Evolutionary conservation across 768 basidiomycete genomes (phyloP).

Genomic region (Auricularia cornea): DNA sequence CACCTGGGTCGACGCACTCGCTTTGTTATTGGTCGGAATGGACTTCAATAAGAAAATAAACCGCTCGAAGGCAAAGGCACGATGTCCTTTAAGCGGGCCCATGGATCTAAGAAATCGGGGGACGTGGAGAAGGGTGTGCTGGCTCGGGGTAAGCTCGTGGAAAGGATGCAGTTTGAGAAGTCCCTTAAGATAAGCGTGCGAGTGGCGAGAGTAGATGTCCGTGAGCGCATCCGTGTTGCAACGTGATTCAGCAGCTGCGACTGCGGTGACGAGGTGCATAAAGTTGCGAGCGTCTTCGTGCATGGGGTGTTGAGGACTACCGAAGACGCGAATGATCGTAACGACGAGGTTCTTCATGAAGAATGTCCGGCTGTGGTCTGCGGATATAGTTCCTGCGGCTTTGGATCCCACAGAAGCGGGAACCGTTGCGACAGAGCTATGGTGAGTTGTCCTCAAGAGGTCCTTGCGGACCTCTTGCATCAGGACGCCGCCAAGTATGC

Average conservation of each 20-base stretch:
- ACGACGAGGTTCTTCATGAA: background rate
- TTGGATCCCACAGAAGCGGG: background rate
- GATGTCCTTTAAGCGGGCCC: background rate
- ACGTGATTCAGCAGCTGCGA: background rate
- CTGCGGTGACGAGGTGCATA: background rate
- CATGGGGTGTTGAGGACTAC: background rate
- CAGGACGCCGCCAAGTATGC: background rate
- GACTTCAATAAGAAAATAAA: background rate
- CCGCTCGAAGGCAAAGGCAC: background rate
- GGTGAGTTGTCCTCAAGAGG: background rate
- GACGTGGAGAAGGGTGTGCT: background rate
- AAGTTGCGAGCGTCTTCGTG: background rate
- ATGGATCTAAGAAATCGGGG: background rate
- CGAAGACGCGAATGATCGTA: background rate
- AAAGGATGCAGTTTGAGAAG: background rate
- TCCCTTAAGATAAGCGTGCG: background rate
- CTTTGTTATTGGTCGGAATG: background rate
- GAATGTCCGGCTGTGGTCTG: background rate
- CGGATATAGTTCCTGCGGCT: background rate
- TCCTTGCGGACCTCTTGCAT: background rate
- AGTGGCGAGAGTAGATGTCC: background rate
- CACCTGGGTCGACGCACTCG: background rate
- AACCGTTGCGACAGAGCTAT: background rate
- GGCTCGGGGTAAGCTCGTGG: background rate
- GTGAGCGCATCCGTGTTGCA: background rate